Percentiles rank a stretch among this genome's conserved stretches.
Evolutionary conservation across 352 stramenopile genomes (phyloP).

Genomic region (Globisporangium echinulatum): DNA sequence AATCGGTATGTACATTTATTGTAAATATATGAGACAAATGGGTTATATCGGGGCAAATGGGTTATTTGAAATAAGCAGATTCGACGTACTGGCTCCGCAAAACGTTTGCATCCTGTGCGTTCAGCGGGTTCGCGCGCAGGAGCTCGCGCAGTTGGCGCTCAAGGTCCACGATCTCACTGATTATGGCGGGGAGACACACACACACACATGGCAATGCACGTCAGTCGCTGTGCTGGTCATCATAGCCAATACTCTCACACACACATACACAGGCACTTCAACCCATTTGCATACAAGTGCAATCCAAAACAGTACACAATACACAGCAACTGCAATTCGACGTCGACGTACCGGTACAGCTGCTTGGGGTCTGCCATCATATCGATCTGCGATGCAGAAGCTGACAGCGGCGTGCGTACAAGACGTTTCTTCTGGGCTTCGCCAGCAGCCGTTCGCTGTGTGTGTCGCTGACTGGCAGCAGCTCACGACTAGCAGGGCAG

Average conservation of each 20-base stretch:
- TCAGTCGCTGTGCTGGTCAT: no score
- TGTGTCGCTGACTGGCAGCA: no score
- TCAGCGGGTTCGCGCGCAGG: constrained; percentile 55
- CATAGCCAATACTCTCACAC: no score
- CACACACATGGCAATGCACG: neutral
- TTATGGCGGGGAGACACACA: neutral
- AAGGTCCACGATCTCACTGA: constrained; percentile 61
- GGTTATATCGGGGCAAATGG: no score
- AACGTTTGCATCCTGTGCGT: constrained; percentile 50
- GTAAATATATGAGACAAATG: no score
- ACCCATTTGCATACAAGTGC: constrained; percentile 2
- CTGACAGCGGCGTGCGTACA: neutral
- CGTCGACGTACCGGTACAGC: constrained; percentile 26
- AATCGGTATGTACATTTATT: no score
- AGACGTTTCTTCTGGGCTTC: neutral
- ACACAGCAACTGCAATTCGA: no score
- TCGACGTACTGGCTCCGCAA: constrained; percentile 30
- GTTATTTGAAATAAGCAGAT: no score
- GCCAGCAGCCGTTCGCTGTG: neutral
- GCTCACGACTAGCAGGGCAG: no score
- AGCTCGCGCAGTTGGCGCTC: constrained; percentile 73
- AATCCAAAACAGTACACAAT: no score
- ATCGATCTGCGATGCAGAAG: neutral
- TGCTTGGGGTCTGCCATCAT: constrained; percentile 23
- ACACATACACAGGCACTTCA: constrained; percentile 1